These are phyloP conservation scores for Periconia digitata DNA, from an alignment of 2,329 filamentous ascomycete genomes.

Conservation along the genomic window DNA sequence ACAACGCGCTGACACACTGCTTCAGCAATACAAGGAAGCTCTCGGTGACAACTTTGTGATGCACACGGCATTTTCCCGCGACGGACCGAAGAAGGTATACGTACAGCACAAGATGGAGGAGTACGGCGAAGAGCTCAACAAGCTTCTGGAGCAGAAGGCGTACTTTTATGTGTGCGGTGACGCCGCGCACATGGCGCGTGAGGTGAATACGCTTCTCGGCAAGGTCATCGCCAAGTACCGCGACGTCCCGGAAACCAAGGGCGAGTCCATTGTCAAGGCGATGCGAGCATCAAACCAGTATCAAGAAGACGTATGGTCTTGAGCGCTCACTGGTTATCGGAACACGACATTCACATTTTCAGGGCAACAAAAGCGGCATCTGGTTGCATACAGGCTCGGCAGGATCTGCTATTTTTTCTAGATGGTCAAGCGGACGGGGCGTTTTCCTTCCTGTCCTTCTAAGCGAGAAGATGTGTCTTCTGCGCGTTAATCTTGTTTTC, in stretches of 20 bases:
- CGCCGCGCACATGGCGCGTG: slow-evolving; percentile 93
- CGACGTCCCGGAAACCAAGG: slow-evolving; percentile 80
- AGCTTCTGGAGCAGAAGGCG: slow-evolving; percentile 80
- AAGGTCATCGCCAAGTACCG: slow-evolving; percentile 86
- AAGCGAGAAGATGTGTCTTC: no score
- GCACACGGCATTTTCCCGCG: slow-evolving; percentile 93
- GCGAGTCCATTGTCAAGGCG: slow-evolving; percentile 93
- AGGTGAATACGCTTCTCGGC: slow-evolving; percentile 83
- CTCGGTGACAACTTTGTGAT: slow-evolving; percentile 89
- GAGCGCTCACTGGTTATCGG: slow-evolving; percentile 9
- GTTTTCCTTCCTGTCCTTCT: no score
- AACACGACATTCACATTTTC: not conserved
- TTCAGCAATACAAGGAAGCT: slow-evolving; percentile 75
- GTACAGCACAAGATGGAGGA: slow-evolving; percentile 93
- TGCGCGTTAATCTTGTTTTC: no score
- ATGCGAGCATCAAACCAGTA: slow-evolving; percentile 96
- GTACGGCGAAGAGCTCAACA: slow-evolving; percentile 78
- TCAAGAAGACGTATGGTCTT: slow-evolving; percentile 79
- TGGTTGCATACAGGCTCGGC: no score
- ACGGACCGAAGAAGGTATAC: slow-evolving; percentile 85
- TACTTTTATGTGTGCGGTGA: slow-evolving; percentile 99
- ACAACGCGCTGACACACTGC: slow-evolving; percentile 21
- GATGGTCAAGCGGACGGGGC: no score
- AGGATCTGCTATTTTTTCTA: no score
- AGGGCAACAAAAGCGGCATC: no score